These are phyloP conservation scores for Ambrosiella cleistominuta DNA, from an alignment of 2,329 filamentous ascomycete genomes.

Conservation along the genomic window DNA sequence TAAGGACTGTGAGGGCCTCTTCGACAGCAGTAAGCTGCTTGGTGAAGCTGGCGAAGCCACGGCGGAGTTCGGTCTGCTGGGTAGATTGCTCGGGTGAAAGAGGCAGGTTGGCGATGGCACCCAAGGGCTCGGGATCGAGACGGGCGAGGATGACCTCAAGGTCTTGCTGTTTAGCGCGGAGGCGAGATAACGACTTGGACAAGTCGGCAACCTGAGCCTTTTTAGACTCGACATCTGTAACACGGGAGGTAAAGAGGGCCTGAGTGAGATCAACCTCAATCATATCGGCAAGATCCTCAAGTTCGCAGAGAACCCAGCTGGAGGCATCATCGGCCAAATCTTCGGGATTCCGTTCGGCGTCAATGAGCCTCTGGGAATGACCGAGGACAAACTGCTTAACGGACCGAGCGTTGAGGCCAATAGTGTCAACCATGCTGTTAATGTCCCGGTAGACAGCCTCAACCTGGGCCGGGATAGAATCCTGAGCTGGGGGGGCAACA, in stretches of 20 bases:
- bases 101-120: constrained; percentile 50
- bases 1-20: constrained; percentile 60
- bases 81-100: constrained; percentile 70
- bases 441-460: constrained; percentile 61
- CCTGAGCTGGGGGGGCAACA: constrained; percentile 32
- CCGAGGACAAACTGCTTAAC: constrained; percentile 50
- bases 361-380: constrained; percentile 35
- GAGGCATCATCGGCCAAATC: constrained; percentile 48
- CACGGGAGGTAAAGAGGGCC: constrained; percentile 47
- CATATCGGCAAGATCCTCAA: constrained; percentile 48
- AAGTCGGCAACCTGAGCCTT: constrained; percentile 51
- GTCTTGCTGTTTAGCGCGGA: constrained; percentile 61
- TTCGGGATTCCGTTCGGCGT: constrained; percentile 38
- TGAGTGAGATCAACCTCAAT: constrained; percentile 45
- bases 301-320: constrained; percentile 60
- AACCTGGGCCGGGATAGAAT: constrained; percentile 43
- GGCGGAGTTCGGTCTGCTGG: constrained; percentile 68
- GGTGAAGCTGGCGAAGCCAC: constrained; percentile 56
- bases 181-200: constrained; percentile 48
- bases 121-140: constrained; percentile 47
- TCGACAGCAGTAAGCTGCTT: constrained; percentile 62
- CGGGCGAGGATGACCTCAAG: constrained; percentile 55
- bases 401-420: constrained; percentile 65
- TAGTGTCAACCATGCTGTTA: constrained; percentile 84
- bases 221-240: constrained; percentile 52